A percentile compares a stretch with the other conserved stretches of the same genome.
Conservation (phyloP, 129 eudicot genomes). For the sunflower (Helianthus annuus) region HanXRQr2.0-SUNRISE NC_035443.2:156083661-156084160, state of each 20-base stretch:
- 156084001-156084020: too few species aligned
- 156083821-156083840: background rate
- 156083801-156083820: background rate
- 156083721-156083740: background rate
- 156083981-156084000: too few species aligned
- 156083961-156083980: too few species aligned
- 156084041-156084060: too few species aligned
- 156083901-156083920: background rate
- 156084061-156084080: too few species aligned
- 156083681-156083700: background rate
- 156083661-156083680: background rate
- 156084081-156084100: too few species aligned
- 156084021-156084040: too few species aligned
- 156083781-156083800: background rate
- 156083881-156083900: background rate
- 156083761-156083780: too few species aligned
- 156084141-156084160: background rate
- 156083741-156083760: too few species aligned
- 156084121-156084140: too few species aligned
- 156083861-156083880: background rate
- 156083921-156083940: background rate
- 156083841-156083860: background rate
- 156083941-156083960: too few species aligned
- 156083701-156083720: background rate
- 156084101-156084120: too few species aligned